Conservation (phyloP, 163 green algal species). For the Chlorella variabilis region DNA sequence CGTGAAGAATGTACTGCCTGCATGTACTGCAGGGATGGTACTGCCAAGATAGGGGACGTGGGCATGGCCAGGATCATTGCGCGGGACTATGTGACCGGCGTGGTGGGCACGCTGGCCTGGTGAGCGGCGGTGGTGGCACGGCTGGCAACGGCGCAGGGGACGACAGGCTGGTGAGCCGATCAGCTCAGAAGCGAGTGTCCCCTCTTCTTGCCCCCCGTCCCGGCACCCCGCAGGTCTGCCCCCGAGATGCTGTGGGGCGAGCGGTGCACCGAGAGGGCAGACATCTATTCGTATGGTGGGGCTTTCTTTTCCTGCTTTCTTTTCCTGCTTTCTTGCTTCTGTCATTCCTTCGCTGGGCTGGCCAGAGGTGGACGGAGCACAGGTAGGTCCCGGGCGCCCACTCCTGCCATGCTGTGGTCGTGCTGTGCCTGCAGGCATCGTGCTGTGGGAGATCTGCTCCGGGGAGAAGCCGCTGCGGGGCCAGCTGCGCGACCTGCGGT, state of each 20-base stretch:
- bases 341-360: too few species aligned
- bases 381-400: too few species aligned
- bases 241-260: constrained; percentile 48
- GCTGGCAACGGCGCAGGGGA: too few species aligned
- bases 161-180: too few species aligned
- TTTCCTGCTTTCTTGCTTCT: not conserved
- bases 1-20: too few species aligned
- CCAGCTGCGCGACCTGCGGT: constrained; percentile 37
- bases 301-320: too few species aligned
- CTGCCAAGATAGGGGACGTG: constrained; percentile 64
- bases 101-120: constrained; percentile 43
- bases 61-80: constrained; percentile 49
- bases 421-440: constrained; percentile 33
- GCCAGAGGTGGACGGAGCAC: too few species aligned
- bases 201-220: not conserved
- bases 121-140: not conserved
- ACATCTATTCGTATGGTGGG: constrained; percentile 39
- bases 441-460: constrained; percentile 51
- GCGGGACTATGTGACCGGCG: constrained; percentile 37
- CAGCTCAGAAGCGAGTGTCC: too few species aligned
- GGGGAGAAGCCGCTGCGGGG: constrained; percentile 38
- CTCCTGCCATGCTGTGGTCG: not conserved
- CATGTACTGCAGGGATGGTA: constrained; percentile 31
- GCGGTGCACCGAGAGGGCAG: constrained; percentile 44
- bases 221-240: constrained; percentile 29